Evolutionary conservation across 352 stramenopile genomes (phyloP).

Genomic region (Phytopythium aichiense): DNA sequence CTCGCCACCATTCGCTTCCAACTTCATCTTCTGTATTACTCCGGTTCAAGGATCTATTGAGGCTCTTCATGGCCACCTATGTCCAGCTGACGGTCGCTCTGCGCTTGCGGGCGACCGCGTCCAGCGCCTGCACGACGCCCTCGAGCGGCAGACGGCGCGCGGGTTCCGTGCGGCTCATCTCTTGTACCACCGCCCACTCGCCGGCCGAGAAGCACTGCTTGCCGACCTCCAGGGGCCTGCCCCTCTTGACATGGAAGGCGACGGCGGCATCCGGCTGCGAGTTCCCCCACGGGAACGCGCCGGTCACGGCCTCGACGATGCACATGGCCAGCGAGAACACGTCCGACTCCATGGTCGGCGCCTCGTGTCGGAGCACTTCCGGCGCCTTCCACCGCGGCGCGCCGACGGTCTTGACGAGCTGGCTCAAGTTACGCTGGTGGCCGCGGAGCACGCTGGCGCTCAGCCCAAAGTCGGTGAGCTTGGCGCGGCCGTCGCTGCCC

Average conservation of each 20-base stretch:
- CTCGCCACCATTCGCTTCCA: too few relatives aligned
- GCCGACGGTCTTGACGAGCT: conserved; percentile 4
- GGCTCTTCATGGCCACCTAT: background rate
- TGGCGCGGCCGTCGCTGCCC: conserved; percentile 3
- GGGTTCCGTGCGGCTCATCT: conserved; percentile 25
- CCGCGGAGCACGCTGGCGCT: background rate
- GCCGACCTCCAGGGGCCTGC: conserved; percentile 16
- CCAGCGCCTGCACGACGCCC: conserved; percentile 10
- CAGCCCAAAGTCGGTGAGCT: conserved; percentile 10
- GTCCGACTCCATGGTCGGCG: conserved; percentile 18
- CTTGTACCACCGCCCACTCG: conserved; percentile 27
- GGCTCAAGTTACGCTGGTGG: background rate
- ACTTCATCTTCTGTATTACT: background rate
- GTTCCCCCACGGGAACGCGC: conserved; percentile 19
- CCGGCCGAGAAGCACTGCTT: conserved; percentile 21
- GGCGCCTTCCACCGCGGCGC: conserved; percentile 28
- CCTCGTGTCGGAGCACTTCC: conserved; percentile 12
- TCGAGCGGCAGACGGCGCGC: conserved; percentile 12
- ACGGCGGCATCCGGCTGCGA: conserved; percentile 19
- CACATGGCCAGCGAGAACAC: conserved; percentile 31
- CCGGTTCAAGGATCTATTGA: background rate
- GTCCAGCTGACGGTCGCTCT: background rate
- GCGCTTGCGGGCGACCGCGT: background rate
- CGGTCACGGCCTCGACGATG: conserved; percentile 24
- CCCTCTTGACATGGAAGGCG: conserved; percentile 19